Evolutionary conservation across 495 filamentous ascomycete genomes (phyloP), one percentile per base, ranked within the genome.

Genomic region (Evernia prunastri): DNA sequence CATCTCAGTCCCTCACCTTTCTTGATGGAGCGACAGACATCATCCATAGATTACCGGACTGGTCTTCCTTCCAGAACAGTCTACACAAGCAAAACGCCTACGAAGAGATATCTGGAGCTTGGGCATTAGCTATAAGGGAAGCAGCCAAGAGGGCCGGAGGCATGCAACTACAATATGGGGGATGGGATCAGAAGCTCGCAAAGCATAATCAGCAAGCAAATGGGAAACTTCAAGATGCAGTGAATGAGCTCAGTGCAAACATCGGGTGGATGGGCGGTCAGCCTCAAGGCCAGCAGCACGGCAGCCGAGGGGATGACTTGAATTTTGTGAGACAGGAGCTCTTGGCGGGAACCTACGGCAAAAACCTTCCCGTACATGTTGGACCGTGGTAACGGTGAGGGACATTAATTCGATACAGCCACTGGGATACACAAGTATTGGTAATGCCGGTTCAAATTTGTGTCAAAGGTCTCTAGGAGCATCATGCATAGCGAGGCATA

Each of bases 51-150:
- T 78, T 98, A 45, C 94, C 94, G 8, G 84, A 90, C 58, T 97
- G 90, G 89, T 87, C 88, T 66, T 89, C 85, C 60, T 89, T 87
- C 47, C 83, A 88, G 66, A 87, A 97, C 73, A 92, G 92, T 63
- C 81, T 94, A 67, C 89, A 94, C 78, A 96, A 96, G 73, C 85
- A 94, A 66, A 90, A 90, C 66, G 91, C 92, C 18, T 97, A 97
- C 72, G 93, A 98, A 68, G 95, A 97, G 73, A 90, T 98, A 51
- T 87, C 90, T 54, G 89, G 87, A 68, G 95, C 94, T 13, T 98
- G 94, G 94, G 86, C 91, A 36, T 71, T 96, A 71, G 93, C 96
- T 49, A 91, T 98, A 61, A 87, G 86, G 40, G 94, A 97, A 72
- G 92, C 92, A 13, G 86, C 90, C 27, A 97, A 97, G 76, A 81